Percentiles rank a stretch among this genome's conserved stretches.
These are phyloP conservation scores for Lentithecium fluviatile DNA, from an alignment of 495 filamentous ascomycete species.

Conservation along the genomic window DNA sequence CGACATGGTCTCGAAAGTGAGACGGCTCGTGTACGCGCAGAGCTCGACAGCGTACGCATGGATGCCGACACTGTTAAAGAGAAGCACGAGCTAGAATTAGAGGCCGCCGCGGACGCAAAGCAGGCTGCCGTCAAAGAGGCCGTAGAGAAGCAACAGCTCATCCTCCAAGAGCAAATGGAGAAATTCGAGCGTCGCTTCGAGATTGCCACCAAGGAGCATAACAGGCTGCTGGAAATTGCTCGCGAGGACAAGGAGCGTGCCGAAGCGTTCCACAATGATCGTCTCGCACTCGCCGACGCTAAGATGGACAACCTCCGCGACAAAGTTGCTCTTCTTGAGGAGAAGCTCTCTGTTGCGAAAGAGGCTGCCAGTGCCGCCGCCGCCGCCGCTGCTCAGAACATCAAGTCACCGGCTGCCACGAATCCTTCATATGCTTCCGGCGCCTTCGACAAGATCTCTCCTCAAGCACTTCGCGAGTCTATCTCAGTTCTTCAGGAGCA, in stretches of 20 bases:
- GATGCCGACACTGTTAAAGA: conserved; percentile 73
- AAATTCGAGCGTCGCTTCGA: conserved; percentile 72
- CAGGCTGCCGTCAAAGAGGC: conserved; percentile 54
- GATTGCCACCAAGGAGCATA: conserved; percentile 64
- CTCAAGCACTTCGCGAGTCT: conserved; percentile 90
- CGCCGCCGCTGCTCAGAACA: conserved; percentile 72
- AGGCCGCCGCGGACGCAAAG: conserved; percentile 64
- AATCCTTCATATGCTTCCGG: conserved; percentile 50
- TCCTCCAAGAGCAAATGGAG: conserved; percentile 64
- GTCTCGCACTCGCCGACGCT: conserved; percentile 71
- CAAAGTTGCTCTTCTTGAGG: conserved; percentile 75
- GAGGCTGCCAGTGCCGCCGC: conserved; percentile 86
- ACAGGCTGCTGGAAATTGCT: conserved; percentile 66
- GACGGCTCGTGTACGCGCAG: conserved; percentile 61
- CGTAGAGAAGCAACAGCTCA: conserved; percentile 58
- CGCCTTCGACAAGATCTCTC: conserved; percentile 80
- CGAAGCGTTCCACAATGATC: conserved; percentile 51
- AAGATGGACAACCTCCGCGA: conserved; percentile 80
- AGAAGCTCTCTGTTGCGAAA: conserved; percentile 86
- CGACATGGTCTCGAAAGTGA: conserved; percentile 75
- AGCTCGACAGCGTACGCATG: conserved; percentile 68
- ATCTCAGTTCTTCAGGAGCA: conserved; percentile 96
- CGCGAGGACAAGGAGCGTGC: conserved; percentile 44
- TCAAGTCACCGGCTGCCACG: conserved; percentile 49
- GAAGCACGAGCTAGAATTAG: conserved; percentile 71